phyloP scores from a whole-genome alignment of 768 basidiomycete species.

The Trametes sanguinea region DNA sequence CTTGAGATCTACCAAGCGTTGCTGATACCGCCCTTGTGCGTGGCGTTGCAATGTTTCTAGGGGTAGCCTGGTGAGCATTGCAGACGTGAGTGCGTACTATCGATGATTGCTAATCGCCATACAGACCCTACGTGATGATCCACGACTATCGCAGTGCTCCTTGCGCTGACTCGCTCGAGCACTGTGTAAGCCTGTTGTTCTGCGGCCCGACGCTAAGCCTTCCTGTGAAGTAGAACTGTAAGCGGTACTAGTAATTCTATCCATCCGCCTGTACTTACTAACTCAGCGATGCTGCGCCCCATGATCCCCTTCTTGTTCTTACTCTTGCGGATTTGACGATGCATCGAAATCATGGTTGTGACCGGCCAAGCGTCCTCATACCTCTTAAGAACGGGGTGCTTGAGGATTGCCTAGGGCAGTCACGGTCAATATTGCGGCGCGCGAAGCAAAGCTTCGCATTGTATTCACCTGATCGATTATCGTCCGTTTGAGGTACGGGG shows the following conservation, averaged over 20 bases:
- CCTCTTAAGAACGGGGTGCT: neutral
- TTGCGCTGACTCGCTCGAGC: too few species aligned
- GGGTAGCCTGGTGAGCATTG: too few species aligned
- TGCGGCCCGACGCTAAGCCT: too few species aligned
- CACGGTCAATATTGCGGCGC: neutral
- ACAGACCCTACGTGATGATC: too few species aligned
- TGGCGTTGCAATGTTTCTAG: neutral
- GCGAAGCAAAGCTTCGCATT: too few species aligned
- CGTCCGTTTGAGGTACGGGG: neutral
- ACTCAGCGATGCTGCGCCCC: neutral
- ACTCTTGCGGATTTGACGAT: constrained; percentile 3
- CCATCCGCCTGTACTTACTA: neutral
- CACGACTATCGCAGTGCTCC: too few species aligned
- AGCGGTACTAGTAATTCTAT: too few species aligned
- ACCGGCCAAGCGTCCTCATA: constrained; percentile 10
- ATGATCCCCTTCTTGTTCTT: neutral
- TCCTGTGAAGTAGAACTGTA: too few species aligned
- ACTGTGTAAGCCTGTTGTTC: too few species aligned
- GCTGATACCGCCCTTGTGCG: neutral
- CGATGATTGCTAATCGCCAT: too few species aligned
- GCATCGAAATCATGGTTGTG: neutral
- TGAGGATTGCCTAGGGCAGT: neutral
- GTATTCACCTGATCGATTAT: neutral
- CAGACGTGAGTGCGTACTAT: too few species aligned
- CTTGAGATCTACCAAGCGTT: too few species aligned